Evolutionary conservation across 352 stramenopile species (phyloP), one percentile per base, ranked within the genome.

Genomic region (Globisporangium okanoganense): DNA sequence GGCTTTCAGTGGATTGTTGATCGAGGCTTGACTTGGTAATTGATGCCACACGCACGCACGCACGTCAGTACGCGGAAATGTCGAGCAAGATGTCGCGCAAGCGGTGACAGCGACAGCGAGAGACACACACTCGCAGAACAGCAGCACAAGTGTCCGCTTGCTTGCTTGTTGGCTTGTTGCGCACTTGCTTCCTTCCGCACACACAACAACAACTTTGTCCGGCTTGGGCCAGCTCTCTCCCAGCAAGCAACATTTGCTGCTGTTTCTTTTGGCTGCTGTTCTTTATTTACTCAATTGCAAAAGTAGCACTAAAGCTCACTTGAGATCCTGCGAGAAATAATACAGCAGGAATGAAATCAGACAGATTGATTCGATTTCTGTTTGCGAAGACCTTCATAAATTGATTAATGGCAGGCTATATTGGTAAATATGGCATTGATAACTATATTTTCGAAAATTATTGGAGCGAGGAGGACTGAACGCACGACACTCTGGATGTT

Each of bases 121-220:
- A 20, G 25, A 48, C 40, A 24, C 40, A 29, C 44, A 16, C 20
- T 50, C n/a, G 36, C 14, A 14, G 14, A n/a, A n/a, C 13, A 43
- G 31, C 45, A 27, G n/a, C 9, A 31, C 22, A 33, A 25, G 14
- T 49, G 18, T 31, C 18, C 24, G 36, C 53, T 59, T 59, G 24
- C 22, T 45, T 48, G 52, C 33, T 58, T 58, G 33, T 58, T 58
- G 18, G 33, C 22, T 49, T 25, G 53, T 50, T 36, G 22, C 29
- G 16, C 14, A n/a, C 14, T 43, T 18, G 3, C 36, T 43, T 43
- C 13, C 36, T 43, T 22, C 31, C 12, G 31, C 31, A 22, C 31
- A n/a, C 49, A 56, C 48, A 31, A 10, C n/a, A 3, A 51, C 45
- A 51, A 24, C 13, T 51, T 50, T 16, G n/a, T n/a, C 31, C 12